Evolutionary conservation across 116 monocot genomes (phyloP), one percentile per base, ranked within the genome.

Genomic region (Iris pallida): DNA sequence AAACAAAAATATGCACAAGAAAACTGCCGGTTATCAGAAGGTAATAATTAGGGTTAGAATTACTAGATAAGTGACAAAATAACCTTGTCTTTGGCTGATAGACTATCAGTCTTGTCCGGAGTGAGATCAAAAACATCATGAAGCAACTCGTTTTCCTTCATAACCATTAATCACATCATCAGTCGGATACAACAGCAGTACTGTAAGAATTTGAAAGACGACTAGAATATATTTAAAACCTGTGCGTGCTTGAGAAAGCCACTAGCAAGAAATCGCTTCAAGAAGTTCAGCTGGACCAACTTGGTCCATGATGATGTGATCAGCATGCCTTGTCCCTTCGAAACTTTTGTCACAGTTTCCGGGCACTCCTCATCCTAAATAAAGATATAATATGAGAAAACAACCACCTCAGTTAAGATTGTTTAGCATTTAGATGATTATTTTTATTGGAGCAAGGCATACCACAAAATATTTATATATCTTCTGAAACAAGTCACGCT

Each of bases 231-330:
- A 65, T 56, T 4, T 40, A 18, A 20, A 42, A 95, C 95, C 91
- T 86, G 84, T 63, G 84, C 86, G 59, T 95, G 95, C 80, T 86
- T 95, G 43, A 91, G 81, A 68, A 91, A 95, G 47, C 95, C 95
- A 75, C 69, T 82, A 11, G 83, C 86, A 66, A 95, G 91, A 60
- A 84, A 88, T 41, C 74, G 85, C 77, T 84, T 95, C 42, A 95
- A 61, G 69, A 91, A 95, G 74, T 91, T 91, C 51, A 95, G 64
- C 74, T 74, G 74, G n/a, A 74, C 46, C 42, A 71, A 59, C 45
- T 70, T 30, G 17, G 51, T 56, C 77, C 68, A 75, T 4, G 74
- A 61, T 68, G 75, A 75, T 20, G 68, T 75, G 53, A 46, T 20
- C 12, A 75, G 61, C 46, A 75, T 53, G 12, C 68, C 68, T 61